Evolutionary conservation across 139 green algal species (phyloP), one percentile per base, ranked within the genome.

Genomic region (Haematococcus sp.): DNA sequence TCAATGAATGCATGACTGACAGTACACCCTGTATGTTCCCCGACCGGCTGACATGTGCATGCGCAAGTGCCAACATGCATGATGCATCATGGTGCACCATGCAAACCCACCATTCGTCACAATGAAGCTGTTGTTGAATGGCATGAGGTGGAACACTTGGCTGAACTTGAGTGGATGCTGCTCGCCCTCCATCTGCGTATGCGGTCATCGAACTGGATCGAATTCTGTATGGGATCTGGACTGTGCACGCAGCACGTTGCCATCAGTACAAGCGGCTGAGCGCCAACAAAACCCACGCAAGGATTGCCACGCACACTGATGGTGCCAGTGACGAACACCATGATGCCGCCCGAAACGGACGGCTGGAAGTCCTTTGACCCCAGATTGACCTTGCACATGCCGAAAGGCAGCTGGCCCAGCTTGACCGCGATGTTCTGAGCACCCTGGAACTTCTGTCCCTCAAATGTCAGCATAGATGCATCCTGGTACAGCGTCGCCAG

Each of bases 61-160:
- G 40, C 40, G 40, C 40, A 49, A 49, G 40, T 11, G 7, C 40
- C 27, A 63, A 52, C 31, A 19, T 28, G 46, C 23, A 35, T 55
- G 64, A 13, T 66, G 51, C 64, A 70, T 11, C 55, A 51, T 19
- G 35, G 73, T 27, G 54, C n/a, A 61, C 15, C 23, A 61, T 28
- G 54, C n/a, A 61, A 51, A 72, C 83, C 67, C 58, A 93, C 90
- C 93, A 75, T 97, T 97, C 40, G 90, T 92, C 1, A 97, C 83
- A 2, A 95, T 83, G 63, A 90, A 97, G 76, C 73, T 89, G 70
- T 73, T 79, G 71, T 68, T 84, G 1, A 91, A 74, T 25, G 87
- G 83, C 77, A 89, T 89, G 30, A 98, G 75, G 70, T 98, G 93
- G 81, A 98, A 98, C 9, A 91, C 81, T 80, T 98, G 93, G 83